Base-by-base conservation (phyloP, 257 asterid species). In the Nicotiana benthamiana region DNA sequence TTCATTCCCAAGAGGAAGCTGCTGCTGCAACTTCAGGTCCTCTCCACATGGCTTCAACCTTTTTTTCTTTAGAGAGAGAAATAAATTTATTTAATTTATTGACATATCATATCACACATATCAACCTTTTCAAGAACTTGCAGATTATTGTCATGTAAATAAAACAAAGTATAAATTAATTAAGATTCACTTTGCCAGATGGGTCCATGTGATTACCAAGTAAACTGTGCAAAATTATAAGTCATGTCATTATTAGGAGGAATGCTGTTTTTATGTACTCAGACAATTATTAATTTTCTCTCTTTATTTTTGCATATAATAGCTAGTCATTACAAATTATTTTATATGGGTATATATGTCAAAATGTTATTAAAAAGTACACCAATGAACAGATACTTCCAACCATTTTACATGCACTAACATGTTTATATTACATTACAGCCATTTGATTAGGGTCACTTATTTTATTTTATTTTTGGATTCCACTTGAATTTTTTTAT, bases 131-230 rank as follows among this genome's bases (percentile, higher is more conserved):
- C 62, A 36, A 59, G 66, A 70, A 59, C n/a, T 34, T 80, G 52
- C 13, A 81, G 12, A 66, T 66, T 16, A 15, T 32, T 67, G 5
- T 67, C 15, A 30, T 32, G 52, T 32, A 72, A 70, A 43, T 43
- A 34, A 70, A 70, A 72, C 10, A 46, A 61, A 61, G 18, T 61
- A 61, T 61, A 60, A 26, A 54, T 56, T 51, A 75, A 80, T 10
- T 59, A 82, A 82, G 77, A 84, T 88, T 82, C 80, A 86, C 65
- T 80, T 75, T 54, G 84, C 90, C 89, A 85, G 90, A 84, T 89
- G 91, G 88, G 82, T 87, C 87, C 97, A 92, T 92, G 97, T 90
- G 90, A 88, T 82, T 85, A 48, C 86, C 87, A 84, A 84, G 84
- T 70, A 75, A 82, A 75, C 74, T 54, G 12, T 70, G 13, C 82